These are phyloP conservation scores for Pythium oligandrum DNA, from an alignment of 352 stramenopile genomes.

Conservation along the genomic window DNA sequence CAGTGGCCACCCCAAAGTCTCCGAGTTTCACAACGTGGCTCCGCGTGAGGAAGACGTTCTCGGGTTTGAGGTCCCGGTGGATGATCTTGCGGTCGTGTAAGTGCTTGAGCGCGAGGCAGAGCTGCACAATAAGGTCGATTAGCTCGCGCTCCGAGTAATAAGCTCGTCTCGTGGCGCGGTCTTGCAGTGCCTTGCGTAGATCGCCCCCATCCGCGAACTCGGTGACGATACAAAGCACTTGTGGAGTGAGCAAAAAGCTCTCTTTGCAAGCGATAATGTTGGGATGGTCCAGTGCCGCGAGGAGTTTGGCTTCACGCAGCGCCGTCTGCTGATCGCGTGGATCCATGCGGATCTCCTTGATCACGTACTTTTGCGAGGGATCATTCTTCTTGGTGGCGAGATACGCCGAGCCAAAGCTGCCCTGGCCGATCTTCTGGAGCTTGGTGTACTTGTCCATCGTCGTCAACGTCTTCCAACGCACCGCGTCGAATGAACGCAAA, in stretches of 20 bases:
- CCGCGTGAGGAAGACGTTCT: slow-evolving; percentile 82
- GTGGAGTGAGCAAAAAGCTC: slow-evolving; percentile 42
- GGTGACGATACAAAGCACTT: slow-evolving; percentile 80
- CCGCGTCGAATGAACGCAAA: too few relatives aligned
- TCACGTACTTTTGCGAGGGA: slow-evolving; percentile 41
- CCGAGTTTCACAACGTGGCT: slow-evolving; percentile 65
- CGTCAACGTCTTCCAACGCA: too few relatives aligned
- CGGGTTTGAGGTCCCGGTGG: slow-evolving; percentile 83
- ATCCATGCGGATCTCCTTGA: slow-evolving; percentile 76
- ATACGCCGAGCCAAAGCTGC: slow-evolving; percentile 66
- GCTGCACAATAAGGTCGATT: slow-evolving; percentile 58
- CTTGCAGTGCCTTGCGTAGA: slow-evolving; percentile 49
- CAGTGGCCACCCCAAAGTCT: slow-evolving; percentile 76
- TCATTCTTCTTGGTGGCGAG: slow-evolving; percentile 45
- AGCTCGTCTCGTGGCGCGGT: slow-evolving; percentile 10
- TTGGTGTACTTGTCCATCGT: slow-evolving; percentile 83
- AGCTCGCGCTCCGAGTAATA: slow-evolving; percentile 36
- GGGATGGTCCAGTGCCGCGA: slow-evolving; percentile 69
- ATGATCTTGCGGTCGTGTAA: slow-evolving; percentile 83
- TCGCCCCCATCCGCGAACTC: slow-evolving; percentile 80
- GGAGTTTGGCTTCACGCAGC: slow-evolving; percentile 58
- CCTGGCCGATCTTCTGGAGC: slow-evolving; percentile 69
- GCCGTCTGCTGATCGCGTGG: slow-evolving; percentile 53
- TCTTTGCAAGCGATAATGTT: slow-evolving; percentile 83
- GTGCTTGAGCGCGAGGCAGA: slow-evolving; percentile 77